Base-by-base conservation (phyloP, 495 filamentous ascomycete genomes). In the Podospora appendiculata region DNA sequence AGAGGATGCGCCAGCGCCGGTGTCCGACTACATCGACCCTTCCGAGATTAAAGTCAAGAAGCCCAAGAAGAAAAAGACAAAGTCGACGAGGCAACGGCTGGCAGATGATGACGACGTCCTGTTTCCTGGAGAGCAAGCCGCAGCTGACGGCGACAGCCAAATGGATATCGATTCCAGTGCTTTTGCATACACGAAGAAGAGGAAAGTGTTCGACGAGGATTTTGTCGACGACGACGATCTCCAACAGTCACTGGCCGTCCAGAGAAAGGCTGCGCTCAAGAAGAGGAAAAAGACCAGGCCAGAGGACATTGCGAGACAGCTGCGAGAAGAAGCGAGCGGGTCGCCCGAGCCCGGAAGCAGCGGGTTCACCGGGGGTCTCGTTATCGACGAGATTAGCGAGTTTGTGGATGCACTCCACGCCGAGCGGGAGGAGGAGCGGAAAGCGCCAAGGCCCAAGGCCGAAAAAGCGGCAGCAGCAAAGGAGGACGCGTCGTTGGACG, bases 141-240 rank as follows among this genome's bases (percentile, higher is more conserved):
- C 75, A 33, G 58, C 71, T 14, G 62, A 61, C 16, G 70, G 73
- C 19, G 56, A 76, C 47, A 75, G 68, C 36, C 70, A 76, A 8
- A 96, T 96, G 90, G 87, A 95, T 1, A 64, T 95, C 41, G 92
- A 94, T 63, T 72, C 78, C 3, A 72, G 67, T 6, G 61, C 65
- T 14, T 58, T 60, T 8, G 63, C 62, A 11, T 69, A 69, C 12
- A 63, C 70, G 11, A 79, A 80, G 59, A 93, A 90, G 64, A 74
- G 79, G 35, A 72, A 77, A 34, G 79, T 79, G 41, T 75, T 90
- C 45, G 77, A 88, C 47, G 70, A 83, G 3, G 82, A 80, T 0
- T 87, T 96, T 58, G 82, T 86, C 3, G 93, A 96, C 60, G 93
- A 97, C 59, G 93, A 96, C 25, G 90, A 96, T 58, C 76, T 98